Evolutionary conservation across 768 basidiomycete genomes (phyloP).

Genomic region (Boletus reticuloceps): DNA sequence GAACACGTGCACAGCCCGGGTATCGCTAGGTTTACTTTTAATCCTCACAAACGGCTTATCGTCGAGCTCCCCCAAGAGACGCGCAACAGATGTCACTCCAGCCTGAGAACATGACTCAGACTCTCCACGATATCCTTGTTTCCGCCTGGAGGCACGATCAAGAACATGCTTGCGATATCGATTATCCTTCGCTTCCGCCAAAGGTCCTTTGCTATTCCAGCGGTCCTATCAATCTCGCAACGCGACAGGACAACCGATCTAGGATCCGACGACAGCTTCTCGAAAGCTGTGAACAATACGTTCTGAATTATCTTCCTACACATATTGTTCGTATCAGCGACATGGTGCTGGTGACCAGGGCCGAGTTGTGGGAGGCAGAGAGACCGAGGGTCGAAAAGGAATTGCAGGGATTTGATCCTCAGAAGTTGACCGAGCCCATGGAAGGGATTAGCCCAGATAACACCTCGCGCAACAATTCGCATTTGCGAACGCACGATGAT

Average conservation of each 20-base stretch:
- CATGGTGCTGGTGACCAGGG: constrained; percentile 11
- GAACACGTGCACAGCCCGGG: too few relatives aligned
- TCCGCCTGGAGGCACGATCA: not conserved
- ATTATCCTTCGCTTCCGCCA: not conserved
- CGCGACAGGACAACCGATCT: not conserved
- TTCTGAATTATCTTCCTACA: constrained; percentile 19
- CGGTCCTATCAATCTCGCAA: not conserved
- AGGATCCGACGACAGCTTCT: constrained; percentile 3
- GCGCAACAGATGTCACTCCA: too few relatives aligned
- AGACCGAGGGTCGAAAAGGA: constrained; percentile 1
- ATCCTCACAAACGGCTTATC: too few relatives aligned
- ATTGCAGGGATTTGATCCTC: not conserved
- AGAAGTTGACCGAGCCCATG: not conserved
- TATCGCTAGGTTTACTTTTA: too few relatives aligned
- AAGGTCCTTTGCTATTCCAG: not conserved
- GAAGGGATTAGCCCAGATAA: not conserved
- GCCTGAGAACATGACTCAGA: not conserved
- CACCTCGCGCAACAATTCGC: not conserved
- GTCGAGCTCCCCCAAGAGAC: too few relatives aligned
- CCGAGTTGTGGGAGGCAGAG: constrained; percentile 12
- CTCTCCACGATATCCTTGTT: not conserved
- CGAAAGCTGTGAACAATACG: constrained; percentile 12
- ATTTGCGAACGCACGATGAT: not conserved
- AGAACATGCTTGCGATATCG: not conserved
- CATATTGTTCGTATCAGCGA: constrained; percentile 16